Base-by-base conservation (phyloP, 768 basidiomycete genomes). In the Termitomyces bulborhizus region DNA sequence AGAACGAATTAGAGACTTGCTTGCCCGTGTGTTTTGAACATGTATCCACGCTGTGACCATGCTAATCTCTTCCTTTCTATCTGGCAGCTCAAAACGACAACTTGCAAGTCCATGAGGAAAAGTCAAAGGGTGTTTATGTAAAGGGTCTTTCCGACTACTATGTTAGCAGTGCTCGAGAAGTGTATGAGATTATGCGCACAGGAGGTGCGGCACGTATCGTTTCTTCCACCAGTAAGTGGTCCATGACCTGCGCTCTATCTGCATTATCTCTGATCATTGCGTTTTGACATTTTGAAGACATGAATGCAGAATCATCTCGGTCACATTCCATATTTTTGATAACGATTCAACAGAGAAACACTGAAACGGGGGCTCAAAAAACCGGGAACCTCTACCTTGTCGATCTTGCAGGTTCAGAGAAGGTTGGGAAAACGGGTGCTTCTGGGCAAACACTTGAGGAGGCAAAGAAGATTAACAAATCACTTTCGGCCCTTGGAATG, bases 381-480 rank as follows among this genome's bases (percentile, higher is more conserved):
- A 93, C 89, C 3, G 97, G 97, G 32, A 97, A 98, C 64, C 76
- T 99, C 11, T 99, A 97, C 69, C 84, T 99, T 18, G 97, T 99
- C 47, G 97, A 99, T 78, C 77, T 99, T 60, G 97, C 97, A 54
- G 97, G 97, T 63, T 97, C 93, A 21, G 97, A 99, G 73, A 99
- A 99, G 73, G 95, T 99, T 54, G 96, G 96, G 46, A 99, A 99
- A 79, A 99, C 97, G 41, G 97, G 97, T 18, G 97, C 97, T 49
- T 98, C 95, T 2, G 97, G 97, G 1, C 98, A 99, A 70, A 99
- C 97, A 26, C 75, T 99, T 7, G 97, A 99, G 71, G 97, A 99
- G 72, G 97, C 97, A 13, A 99, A 99, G 85, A 99, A 99, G 80
- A 99, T 99, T 75, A 99, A 99, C 77, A 99, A 99, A 72, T 93